A percentile compares a stretch with the other conserved stretches of the same genome.
These are phyloP conservation scores for Blastocystis sp. DNA, from an alignment of 352 stramenopile genomes.

Conservation along the genomic window DNA sequence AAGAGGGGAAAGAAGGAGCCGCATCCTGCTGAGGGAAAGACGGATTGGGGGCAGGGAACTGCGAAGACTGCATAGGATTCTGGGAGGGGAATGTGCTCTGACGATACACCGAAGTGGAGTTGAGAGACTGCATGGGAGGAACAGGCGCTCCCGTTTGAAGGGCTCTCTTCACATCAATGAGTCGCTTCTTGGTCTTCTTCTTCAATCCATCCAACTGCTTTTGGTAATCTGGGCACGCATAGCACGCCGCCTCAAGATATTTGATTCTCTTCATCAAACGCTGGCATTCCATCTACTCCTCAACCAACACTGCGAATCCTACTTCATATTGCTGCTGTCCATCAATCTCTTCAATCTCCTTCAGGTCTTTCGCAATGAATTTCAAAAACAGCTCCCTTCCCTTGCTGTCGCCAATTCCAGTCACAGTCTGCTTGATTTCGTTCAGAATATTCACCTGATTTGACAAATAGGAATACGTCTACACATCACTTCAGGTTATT, in stretches of 20 bases:
- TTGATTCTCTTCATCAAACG: background rate
- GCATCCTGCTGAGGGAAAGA: background rate
- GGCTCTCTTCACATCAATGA: background rate
- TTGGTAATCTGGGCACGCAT: background rate
- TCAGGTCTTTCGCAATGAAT: slow-evolving; percentile 1
- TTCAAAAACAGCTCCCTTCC: slow-evolving; percentile 2
- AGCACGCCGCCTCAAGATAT: background rate
- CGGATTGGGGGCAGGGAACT: background rate
- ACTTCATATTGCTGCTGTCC: background rate
- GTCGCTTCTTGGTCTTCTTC: slow-evolving; percentile 23
- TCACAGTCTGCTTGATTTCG: background rate
- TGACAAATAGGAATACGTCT: slow-evolving; percentile 1
- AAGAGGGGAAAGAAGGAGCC: background rate
- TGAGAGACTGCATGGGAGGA: background rate
- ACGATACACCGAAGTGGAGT: background rate
- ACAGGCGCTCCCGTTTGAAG: background rate
- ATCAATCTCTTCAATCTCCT: background rate
- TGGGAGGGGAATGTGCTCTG: background rate
- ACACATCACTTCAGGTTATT: background rate
- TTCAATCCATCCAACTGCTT: background rate
- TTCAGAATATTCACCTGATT: background rate
- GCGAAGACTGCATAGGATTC: background rate
- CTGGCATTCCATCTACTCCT: background rate
- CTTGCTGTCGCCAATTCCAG: background rate
- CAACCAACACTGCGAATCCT: background rate